phyloP scores from a whole-genome alignment of 2,329 filamentous ascomycete genomes.

The Orbilia javanica region DNA sequence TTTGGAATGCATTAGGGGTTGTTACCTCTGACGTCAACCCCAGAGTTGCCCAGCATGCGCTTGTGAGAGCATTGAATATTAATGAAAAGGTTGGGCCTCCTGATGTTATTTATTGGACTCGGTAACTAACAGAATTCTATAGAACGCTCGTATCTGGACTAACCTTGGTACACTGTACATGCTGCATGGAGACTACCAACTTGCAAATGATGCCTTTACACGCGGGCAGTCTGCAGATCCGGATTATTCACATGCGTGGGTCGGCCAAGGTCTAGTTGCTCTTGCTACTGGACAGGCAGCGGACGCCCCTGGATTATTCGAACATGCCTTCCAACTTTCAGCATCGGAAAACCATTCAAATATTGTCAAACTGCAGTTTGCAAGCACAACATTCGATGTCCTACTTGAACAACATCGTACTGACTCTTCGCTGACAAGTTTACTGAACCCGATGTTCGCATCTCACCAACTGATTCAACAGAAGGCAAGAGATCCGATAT shows the following conservation, averaged over 20 bases:
- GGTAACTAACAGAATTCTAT: conserved; percentile 25
- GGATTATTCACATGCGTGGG: conserved; percentile 91
- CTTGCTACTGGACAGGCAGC: conserved; percentile 77
- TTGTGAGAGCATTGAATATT: conserved; percentile 90
- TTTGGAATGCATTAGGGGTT: conserved; percentile 96
- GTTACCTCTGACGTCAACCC: conserved; percentile 88
- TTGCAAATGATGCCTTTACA: conserved; percentile 92
- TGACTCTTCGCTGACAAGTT: conserved; percentile 70
- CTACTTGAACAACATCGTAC: conserved; percentile 71
- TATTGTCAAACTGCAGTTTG: conserved; percentile 80
- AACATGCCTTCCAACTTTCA: conserved; percentile 92
- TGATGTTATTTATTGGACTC: background rate
- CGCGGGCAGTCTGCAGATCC: conserved; percentile 93
- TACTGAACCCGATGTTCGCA: conserved; percentile 89
- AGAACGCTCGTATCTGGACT: conserved; percentile 86
- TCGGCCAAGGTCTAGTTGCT: conserved; percentile 90
- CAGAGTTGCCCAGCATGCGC: conserved; percentile 89
- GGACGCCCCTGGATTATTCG: conserved; percentile 87
- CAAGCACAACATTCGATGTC: conserved; percentile 84
- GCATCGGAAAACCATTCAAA: conserved; percentile 74
- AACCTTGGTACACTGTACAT: conserved; percentile 90
- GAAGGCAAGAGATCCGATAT: conserved; percentile 77
- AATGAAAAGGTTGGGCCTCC: conserved; percentile 73
- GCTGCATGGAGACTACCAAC: conserved; percentile 81
- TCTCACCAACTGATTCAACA: conserved; percentile 83